Base-by-base conservation (phyloP, 768 basidiomycete genomes). In the Xerocomellus intermedius region DNA sequence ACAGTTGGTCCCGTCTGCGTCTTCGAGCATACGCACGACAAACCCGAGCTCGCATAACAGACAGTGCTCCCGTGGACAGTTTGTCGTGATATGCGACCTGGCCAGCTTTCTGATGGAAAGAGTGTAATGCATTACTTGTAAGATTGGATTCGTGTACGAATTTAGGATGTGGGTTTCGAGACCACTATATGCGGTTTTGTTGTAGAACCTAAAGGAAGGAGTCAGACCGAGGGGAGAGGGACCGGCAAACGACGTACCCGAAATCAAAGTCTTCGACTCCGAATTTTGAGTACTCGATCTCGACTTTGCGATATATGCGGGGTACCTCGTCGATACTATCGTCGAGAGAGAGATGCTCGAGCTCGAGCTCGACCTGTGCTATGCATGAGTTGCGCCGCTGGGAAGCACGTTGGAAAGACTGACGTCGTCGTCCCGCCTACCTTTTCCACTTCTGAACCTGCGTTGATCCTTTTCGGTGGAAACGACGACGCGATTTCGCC, bases 181-280 rank as follows among this genome's bases (percentile, higher is more conserved):
- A 6, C 97, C 97, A 51, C 93, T 95, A 64, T 82, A 93, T 19
- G 81, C 69, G 0, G 97, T 98, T 67, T 85, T 86, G 71, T 99
- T 99, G 74, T 94, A 98, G 69, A 92, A 98, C 2, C 94, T 95
- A 56, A 3, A 56, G 16, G 50, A 32, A 16, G 26, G 14, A 0
- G 42, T 59, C 10, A 58, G 55, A 39, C 2, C 2, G 28, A 45
- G 41, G 38, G 38, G 24, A 42, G 22, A 42, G 1, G 47, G 41
- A 32, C 21, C 5, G 2, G 22, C 3, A 28, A 9, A 38, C 33
- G 13, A 69, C 80, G 52, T 68, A 93, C 94, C 82, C 96, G 65
- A 99, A 99, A 72, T 99, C 97, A 65, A 99, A 99, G 71, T 99
- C 96, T 68, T 98, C 96, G 17, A 98, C 92, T 5, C 96, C 96